Conservation (phyloP, 768 basidiomycete genomes). For the Tricholoma hemisulphureum region DNA sequence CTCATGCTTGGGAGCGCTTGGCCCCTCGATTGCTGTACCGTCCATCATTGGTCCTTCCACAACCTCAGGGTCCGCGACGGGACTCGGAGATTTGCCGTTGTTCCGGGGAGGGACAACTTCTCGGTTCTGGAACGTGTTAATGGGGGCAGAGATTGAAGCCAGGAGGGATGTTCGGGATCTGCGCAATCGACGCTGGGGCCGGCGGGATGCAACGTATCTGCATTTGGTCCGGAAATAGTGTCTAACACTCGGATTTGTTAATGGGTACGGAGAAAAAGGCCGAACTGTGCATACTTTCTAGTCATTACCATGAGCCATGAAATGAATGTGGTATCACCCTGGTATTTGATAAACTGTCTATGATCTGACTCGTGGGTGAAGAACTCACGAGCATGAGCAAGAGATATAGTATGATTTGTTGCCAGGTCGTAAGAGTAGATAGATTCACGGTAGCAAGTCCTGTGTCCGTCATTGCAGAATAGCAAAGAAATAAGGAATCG, state of each 20-base stretch:
- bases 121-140: neutral
- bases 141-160: neutral
- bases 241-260: slow-evolving; percentile 24
- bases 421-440: slow-evolving; percentile 46
- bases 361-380: neutral
- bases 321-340: slow-evolving; percentile 50
- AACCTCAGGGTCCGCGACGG: neutral
- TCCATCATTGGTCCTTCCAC: neutral
- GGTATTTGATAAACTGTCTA: neutral
- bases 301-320: slow-evolving; percentile 68
- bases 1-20: neutral
- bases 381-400: slow-evolving; percentile 49
- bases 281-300: slow-evolving; percentile 41
- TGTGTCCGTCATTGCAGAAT: slow-evolving; percentile 55
- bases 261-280: neutral
- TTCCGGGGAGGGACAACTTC: neutral
- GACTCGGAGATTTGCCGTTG: neutral
- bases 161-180: neutral
- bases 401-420: slow-evolving; percentile 51
- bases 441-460: slow-evolving; percentile 49
- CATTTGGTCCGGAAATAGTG: slow-evolving; percentile 44
- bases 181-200: neutral
- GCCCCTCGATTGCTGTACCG: neutral
- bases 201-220: slow-evolving; percentile 35
- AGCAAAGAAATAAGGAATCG: slow-evolving; percentile 62